Evolutionary conservation across 2,329 filamentous ascomycete genomes (phyloP), one percentile per base, ranked within the genome.

Genomic region (Cladobotryum mycophilum): DNA sequence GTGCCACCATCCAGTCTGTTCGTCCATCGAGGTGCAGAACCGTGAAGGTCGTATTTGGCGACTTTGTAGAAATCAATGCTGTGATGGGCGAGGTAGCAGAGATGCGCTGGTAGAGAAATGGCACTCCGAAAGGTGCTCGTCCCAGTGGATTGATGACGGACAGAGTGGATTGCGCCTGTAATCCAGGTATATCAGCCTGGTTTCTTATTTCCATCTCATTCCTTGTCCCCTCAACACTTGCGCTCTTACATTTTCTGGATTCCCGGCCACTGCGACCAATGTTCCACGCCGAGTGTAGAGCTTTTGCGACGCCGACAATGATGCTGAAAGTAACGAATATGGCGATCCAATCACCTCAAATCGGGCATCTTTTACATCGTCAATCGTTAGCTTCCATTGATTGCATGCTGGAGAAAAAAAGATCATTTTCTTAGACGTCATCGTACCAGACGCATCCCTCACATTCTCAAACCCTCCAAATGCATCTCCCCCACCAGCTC

Each of bases 311-410:
- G 93, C 88, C 35, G 93, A 95, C 47, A 99, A 81, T 7, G 86
- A 89, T 57, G 96, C 91, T 18, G 92, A 96, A 60, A 99, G 84
- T 56, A 99, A 82, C 49, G 93, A 97, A 70, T 93, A 93, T 1
- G 92, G 90, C 20, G 88, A 82, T 55, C 93, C 93, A 57, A 99
- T 76, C 44, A 97, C 89, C 70, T 97, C 89, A 69, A 99, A 99
- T 52, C 85, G 84, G 49, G 93, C 93, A 79, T 97, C 93, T 96
- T 60, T 7, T 51, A n/a, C n/a, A 17, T n/a, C 20, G 7, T 8
- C 18, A 34, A 25, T 33, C 11, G 51, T 52, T 41, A 51, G 43
- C 41, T 25, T 14, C 40, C 14, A 13, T 45, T 17, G 25, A 30
- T 30, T 30, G 6, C 9, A 30, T 30, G 2, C 25, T 30, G 5